Evolutionary conservation across 2,329 filamentous ascomycete genomes (phyloP).

Genomic region (Aureobasidium mangrovei): DNA sequence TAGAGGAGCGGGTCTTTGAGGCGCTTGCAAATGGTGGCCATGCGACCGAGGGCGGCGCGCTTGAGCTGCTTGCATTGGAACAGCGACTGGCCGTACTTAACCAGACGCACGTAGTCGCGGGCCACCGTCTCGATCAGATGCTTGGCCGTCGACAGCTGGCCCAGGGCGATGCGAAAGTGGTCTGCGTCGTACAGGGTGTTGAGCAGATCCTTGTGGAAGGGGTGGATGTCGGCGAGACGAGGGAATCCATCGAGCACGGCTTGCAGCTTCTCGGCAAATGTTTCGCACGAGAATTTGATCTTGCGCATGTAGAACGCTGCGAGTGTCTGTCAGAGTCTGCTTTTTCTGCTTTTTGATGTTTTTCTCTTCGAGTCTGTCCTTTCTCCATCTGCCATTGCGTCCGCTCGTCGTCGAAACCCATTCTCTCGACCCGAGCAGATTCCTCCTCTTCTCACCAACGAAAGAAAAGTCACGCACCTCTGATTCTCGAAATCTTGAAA

Average conservation of each 20-base stretch:
- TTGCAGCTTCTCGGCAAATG: slow-evolving; percentile 86
- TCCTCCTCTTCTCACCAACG: neutral
- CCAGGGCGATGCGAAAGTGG: slow-evolving; percentile 93
- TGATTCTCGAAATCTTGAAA: slow-evolving; percentile 91
- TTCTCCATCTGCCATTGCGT: neutral
- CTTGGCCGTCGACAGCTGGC: slow-evolving; percentile 92
- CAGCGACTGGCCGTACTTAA: slow-evolving; percentile 93
- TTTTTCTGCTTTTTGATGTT: neutral
- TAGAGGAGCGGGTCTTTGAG: slow-evolving; percentile 92
- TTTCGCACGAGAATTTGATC: slow-evolving; percentile 97
- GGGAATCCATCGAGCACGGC: slow-evolving; percentile 90
- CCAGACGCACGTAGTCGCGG: slow-evolving; percentile 88
- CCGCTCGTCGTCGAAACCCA: neutral
- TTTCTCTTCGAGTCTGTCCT: neutral
- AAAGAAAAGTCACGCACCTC: slow-evolving; percentile 37
- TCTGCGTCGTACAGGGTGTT: slow-evolving; percentile 99
- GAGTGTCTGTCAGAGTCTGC: slow-evolving; percentile 16
- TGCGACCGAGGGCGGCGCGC: slow-evolving; percentile 87
- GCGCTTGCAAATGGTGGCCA: slow-evolving; percentile 94
- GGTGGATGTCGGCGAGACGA: slow-evolving; percentile 85
- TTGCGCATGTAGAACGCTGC: slow-evolving; percentile 89
- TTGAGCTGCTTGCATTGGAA: slow-evolving; percentile 99
- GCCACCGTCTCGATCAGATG: slow-evolving; percentile 93
- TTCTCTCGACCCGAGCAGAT: neutral
- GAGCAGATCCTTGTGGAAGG: slow-evolving; percentile 84